A percentile compares a stretch with the other conserved stretches of the same genome.
Evolutionary conservation across 331 rosid genomes (phyloP).

Genomic region (Quercus tomentella): DNA sequence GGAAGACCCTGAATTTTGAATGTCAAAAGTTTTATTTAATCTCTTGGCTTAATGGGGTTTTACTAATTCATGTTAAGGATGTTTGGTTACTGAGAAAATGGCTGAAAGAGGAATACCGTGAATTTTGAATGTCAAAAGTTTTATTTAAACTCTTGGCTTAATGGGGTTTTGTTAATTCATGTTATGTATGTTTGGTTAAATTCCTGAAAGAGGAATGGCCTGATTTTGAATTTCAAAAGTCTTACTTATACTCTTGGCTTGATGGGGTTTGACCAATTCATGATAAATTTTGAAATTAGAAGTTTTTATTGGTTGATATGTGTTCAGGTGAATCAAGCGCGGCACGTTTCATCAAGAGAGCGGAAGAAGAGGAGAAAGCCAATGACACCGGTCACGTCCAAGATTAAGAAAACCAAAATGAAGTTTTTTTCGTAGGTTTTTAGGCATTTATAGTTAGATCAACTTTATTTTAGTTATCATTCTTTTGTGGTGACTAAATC

Average conservation of each 20-base stretch:
- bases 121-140: neutral
- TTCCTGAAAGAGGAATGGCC: too few species aligned
- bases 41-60: neutral
- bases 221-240: neutral
- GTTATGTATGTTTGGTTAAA: too few species aligned
- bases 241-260: neutral
- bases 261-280: neutral
- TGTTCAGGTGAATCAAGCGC: slow-evolving; percentile 63
- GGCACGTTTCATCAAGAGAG: slow-evolving; percentile 81
- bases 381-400: slow-evolving; percentile 81
- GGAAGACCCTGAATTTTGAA: neutral
- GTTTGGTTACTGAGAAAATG: too few species aligned
- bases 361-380: slow-evolving; percentile 75
- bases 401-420: slow-evolving; percentile 75
- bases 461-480: neutral
- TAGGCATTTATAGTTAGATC: neutral
- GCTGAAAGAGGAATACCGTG: neutral
- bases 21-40: neutral
- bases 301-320: neutral
- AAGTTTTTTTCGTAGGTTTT: slow-evolving; percentile 79
- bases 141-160: neutral
- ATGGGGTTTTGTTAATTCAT: neutral
- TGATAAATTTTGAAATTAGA: neutral
- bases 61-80: neutral
- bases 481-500: neutral